These are phyloP conservation scores for Lipomyces yamanashiensis DNA, from an alignment of 805 yeast genomes.

Conservation along the genomic window DNA sequence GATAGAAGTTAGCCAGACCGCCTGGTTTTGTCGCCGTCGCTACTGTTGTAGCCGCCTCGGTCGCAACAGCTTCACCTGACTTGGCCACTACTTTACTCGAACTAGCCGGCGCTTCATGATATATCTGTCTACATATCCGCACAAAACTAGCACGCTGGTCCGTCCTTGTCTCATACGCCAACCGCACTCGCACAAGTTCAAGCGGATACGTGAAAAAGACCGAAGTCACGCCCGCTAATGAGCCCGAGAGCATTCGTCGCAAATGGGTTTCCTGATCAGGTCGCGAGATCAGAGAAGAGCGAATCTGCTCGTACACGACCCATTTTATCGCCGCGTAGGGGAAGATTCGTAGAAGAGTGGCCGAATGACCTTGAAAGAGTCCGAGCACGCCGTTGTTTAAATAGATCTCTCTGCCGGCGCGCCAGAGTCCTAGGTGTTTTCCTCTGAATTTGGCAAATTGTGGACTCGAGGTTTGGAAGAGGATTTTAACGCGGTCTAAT, in stretches of 20 bases:
- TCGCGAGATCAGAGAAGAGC: slow-evolving; percentile 77
- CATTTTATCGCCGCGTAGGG: slow-evolving; percentile 98
- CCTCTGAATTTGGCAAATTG: slow-evolving; percentile 82
- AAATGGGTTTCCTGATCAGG: slow-evolving; percentile 75
- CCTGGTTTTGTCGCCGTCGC: slow-evolving; percentile 11
- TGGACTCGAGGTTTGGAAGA: slow-evolving; percentile 94
- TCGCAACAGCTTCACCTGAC: not conserved
- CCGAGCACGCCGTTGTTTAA: slow-evolving; percentile 74
- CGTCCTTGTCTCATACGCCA: slow-evolving; percentile 82
- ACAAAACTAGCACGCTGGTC: slow-evolving; percentile 18
- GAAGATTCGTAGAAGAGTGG: slow-evolving; percentile 85
- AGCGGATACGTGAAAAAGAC: slow-evolving; percentile 91
- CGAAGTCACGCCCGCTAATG: slow-evolving; percentile 78
- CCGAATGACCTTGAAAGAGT: slow-evolving; percentile 93
- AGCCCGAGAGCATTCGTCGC: slow-evolving; percentile 84
- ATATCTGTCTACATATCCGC: slow-evolving; percentile 24
- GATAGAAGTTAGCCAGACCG: slow-evolving; percentile 71
- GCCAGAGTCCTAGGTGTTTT: slow-evolving; percentile 71
- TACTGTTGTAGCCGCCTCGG: not conserved
- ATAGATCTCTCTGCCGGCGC: slow-evolving; percentile 73
- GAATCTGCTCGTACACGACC: slow-evolving; percentile 91
- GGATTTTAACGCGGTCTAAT: slow-evolving; percentile 88
- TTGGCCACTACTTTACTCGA: not conserved
- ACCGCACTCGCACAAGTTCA: slow-evolving; percentile 84
- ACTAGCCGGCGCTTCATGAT: slow-evolving; percentile 9